Evolutionary conservation across 2,329 filamentous ascomycete species (phyloP), one percentile per base, ranked within the genome.

Genomic region (Fusarium tanahbumbuense): DNA sequence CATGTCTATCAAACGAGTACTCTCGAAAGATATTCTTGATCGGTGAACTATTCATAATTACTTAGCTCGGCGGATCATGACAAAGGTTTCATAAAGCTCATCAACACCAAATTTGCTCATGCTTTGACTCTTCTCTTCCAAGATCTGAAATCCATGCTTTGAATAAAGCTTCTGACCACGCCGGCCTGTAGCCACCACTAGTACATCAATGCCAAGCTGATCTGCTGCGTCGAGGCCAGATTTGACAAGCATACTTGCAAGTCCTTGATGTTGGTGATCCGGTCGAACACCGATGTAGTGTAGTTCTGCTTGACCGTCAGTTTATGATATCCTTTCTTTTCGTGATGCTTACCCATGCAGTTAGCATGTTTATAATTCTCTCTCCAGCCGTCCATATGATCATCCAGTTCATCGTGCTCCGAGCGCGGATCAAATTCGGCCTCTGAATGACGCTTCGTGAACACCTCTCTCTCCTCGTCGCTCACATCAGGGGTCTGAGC

Each of bases 231-330:
- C 45, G 9, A 75, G 42, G 2, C 74, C 73, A 15, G 74, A 73
- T 11, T 49, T 41, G 1, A 76, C 45, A 10, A 76, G 72, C 60
- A 74, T 57, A 8, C 69, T 68, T 4, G 60, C 73, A 13, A 75
- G 48, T 12, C 74, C 72, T 20, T 46, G 56, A 5, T 64, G 49
- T 6, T 72, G 71, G 13, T 76, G 73, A 22, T 71, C 59, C 4
- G 71, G 71, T 16, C 61, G 68, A 27, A 72, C 67, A 16, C 58
- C 69, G 8, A 76, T 56, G 40, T 76, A 76, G 27, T 75, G 71
- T 3, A 75, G 60, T 45, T 61, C 75, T 70, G 20, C 7, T 0
- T 2, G 11, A 20, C 11, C 2, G 4, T 72, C 11, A 72, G 56
- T 46, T 4, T 55, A 3, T 18, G 22, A 1, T 8, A 25, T 5